phyloP scores from a whole-genome alignment of 2,329 filamentous ascomycete genomes.

The Epichloe aotearoae region DNA sequence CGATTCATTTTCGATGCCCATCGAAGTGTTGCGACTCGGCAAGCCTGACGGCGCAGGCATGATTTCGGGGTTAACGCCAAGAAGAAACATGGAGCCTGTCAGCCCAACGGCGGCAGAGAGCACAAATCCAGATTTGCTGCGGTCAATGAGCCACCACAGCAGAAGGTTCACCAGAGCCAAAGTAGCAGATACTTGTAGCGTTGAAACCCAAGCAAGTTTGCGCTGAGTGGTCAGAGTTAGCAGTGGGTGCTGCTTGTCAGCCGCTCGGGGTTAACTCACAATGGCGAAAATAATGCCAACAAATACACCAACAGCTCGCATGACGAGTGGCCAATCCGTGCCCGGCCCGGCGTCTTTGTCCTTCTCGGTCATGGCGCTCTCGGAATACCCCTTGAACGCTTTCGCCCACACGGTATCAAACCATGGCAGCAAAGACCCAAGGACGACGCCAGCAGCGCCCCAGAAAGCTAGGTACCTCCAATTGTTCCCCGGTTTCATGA shows the following conservation, averaged over 20 bases:
- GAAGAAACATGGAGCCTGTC: slow-evolving; percentile 57
- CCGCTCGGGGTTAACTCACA: slow-evolving; percentile 38
- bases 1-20: background rate
- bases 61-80: slow-evolving; percentile 65
- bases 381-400: slow-evolving; percentile 26
- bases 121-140: slow-evolving; percentile 71
- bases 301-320: slow-evolving; percentile 47
- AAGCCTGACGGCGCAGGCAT: slow-evolving; percentile 52
- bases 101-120: slow-evolving; percentile 64
- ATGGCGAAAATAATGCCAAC: slow-evolving; percentile 55
- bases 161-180: slow-evolving; percentile 85
- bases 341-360: slow-evolving; percentile 26
- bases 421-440: slow-evolving; percentile 74
- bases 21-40: slow-evolving; percentile 7
- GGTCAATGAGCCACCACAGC: slow-evolving; percentile 92
- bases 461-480: slow-evolving; percentile 67
- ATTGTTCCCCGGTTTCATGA: slow-evolving; percentile 29
- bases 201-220: slow-evolving; percentile 84
- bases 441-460: slow-evolving; percentile 63
- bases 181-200: slow-evolving; percentile 81
- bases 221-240: slow-evolving; percentile 37
- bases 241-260: background rate
- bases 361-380: slow-evolving; percentile 14
- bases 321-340: slow-evolving; percentile 59
- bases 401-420: slow-evolving; percentile 65